These are phyloP conservation scores for Plasmodium knowlesi DNA, from an alignment of 169 alveolate species.

Conservation along the genomic window DNA sequence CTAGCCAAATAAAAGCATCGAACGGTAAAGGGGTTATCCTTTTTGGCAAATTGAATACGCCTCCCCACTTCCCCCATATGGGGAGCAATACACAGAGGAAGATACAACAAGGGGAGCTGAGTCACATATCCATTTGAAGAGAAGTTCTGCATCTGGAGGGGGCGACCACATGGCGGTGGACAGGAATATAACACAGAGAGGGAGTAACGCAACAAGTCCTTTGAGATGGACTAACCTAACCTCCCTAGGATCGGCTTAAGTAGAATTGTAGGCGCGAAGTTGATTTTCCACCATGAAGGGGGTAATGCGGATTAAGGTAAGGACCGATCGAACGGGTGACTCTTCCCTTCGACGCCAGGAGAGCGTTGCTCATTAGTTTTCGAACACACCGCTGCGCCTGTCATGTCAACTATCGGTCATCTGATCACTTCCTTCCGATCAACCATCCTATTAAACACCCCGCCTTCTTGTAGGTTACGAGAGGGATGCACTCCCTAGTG, in stretches of 20 bases:
- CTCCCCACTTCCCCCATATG: neutral
- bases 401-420: neutral
- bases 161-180: neutral
- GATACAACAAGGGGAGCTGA: neutral
- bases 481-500: constrained; percentile 19
- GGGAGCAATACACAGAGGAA: neutral
- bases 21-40: neutral
- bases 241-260: neutral
- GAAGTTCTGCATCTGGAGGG: neutral
- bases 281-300: neutral
- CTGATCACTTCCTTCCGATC: neutral
- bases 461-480: neutral
- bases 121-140: neutral
- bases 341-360: neutral
- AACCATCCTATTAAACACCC: neutral
- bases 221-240: neutral
- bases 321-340: neutral
- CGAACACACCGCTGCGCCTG: too few relatives aligned
- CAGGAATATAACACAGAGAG: neutral
- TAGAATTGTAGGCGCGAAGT: neutral
- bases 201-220: neutral
- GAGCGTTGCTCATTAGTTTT: too few relatives aligned
- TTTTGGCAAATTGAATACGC: neutral
- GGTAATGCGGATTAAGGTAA: neutral
- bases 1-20: neutral